Percentiles rank a stretch among this genome's conserved stretches.
Conservation (phyloP, 2,329 filamentous ascomycete species). For the Sclerotinia minor region DNA sequence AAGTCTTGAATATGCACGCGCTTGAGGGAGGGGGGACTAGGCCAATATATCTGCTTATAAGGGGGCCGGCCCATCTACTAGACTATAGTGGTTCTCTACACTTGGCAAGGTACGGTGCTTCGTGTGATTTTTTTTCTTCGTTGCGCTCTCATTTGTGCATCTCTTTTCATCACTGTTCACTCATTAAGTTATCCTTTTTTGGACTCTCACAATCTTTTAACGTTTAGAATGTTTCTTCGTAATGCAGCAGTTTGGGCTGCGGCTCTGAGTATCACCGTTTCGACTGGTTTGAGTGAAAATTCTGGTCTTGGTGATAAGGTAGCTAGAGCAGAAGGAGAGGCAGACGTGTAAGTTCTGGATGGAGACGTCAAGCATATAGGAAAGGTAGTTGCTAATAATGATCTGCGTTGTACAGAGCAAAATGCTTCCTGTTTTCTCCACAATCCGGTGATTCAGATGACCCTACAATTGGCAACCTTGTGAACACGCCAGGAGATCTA, state of each 20-base stretch:
- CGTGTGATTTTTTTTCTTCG: not conserved
- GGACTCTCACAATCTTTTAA: constrained; percentile 13
- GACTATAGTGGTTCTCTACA: not conserved
- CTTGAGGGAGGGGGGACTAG: not conserved
- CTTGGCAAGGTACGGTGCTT: not conserved
- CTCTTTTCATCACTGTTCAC: not conserved
- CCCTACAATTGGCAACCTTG: not conserved
- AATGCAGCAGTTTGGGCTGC: constrained; percentile 4
- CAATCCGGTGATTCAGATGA: not conserved
- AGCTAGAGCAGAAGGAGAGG: not conserved
- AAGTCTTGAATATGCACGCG: constrained; percentile 5
- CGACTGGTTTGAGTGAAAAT: constrained; percentile 10
- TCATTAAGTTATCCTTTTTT: not conserved
- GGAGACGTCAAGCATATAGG: not conserved
- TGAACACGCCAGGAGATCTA: not conserved
- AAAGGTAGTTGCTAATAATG: not conserved
- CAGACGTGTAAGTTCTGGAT: not conserved
- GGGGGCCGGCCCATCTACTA: not conserved
- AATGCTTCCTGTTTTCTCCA: not conserved
- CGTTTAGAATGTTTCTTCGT: not conserved
- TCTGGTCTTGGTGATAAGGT: constrained; percentile 2
- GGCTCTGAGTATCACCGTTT: constrained; percentile 2
- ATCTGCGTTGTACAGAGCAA: not conserved
- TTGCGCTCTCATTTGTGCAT: constrained; percentile 6
- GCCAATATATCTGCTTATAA: constrained; percentile 1